Conservation (phyloP, 345 rosid genomes). For the Eucalyptus sp. region DNA sequence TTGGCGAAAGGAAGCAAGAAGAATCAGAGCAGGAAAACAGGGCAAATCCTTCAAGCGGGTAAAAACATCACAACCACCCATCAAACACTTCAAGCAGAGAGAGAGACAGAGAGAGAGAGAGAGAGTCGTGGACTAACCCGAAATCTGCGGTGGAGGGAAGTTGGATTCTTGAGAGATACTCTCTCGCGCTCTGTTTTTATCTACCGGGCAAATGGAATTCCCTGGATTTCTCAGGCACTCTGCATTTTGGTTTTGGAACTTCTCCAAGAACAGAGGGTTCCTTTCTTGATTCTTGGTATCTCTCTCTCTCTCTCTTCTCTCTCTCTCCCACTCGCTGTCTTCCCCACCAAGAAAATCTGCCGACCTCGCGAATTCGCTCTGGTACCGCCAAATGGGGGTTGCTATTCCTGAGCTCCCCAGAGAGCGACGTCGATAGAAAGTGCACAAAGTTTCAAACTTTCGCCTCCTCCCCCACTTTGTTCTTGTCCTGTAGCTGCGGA, state of each 20-base stretch:
- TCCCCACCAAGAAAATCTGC: background rate
- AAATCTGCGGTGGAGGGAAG: background rate
- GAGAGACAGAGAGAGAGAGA: too few species aligned
- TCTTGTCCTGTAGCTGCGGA: background rate
- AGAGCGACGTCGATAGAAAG: background rate
- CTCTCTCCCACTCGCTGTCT: background rate
- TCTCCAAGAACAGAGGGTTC: background rate
- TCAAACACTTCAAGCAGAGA: background rate
- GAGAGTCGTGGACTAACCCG: background rate
- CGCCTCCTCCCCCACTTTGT: background rate
- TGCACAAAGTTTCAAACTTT: background rate
- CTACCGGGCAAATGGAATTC: background rate
- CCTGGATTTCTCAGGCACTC: background rate
- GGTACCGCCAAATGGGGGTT: background rate
- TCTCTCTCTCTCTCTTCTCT: background rate
- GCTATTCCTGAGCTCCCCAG: background rate
- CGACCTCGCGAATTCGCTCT: background rate
- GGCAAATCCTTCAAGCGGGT: background rate
- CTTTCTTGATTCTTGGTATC: background rate
- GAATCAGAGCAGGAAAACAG: background rate
- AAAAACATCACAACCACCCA: background rate
- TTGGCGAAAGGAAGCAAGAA: background rate
- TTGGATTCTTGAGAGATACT: background rate
- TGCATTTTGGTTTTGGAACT: background rate
- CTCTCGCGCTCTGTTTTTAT: background rate